Conservation (phyloP, 2,329 filamentous ascomycete genomes). For the Aspergillus sp. region DNA sequence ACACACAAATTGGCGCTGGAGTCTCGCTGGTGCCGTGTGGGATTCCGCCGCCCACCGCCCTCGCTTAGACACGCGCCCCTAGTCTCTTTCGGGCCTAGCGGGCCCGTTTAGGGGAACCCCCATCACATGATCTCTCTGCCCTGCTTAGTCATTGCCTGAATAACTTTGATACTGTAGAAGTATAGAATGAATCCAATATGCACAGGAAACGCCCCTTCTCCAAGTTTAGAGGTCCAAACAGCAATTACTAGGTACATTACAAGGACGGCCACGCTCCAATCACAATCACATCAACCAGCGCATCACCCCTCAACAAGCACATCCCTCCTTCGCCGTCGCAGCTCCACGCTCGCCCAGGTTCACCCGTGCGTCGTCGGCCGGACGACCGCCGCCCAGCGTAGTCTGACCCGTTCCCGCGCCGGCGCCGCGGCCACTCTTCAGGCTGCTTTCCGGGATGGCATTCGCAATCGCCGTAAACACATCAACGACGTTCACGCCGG, state of each 20-base stretch:
- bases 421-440: conserved; percentile 81
- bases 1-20: conserved; percentile 7
- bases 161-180: no score
- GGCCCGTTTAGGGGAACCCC: conserved; percentile 22
- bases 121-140: conserved; percentile 30
- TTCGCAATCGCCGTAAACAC: conserved; percentile 99
- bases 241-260: neutral
- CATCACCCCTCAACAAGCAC: conserved; percentile 66
- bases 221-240: no score
- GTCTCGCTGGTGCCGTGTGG: conserved; percentile 18
- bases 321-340: conserved; percentile 80
- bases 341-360: conserved; percentile 74
- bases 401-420: conserved; percentile 59
- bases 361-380: conserved; percentile 62
- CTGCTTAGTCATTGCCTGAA: conserved; percentile 11
- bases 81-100: conserved; percentile 21
- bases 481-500: conserved; percentile 86
- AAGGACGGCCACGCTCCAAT: neutral
- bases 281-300: neutral
- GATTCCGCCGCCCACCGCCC: conserved; percentile 24
- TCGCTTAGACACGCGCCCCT: conserved; percentile 32
- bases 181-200: neutral
- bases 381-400: conserved; percentile 53
- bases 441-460: conserved; percentile 91
- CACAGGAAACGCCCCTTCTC: no score